Percentiles rank a stretch among this genome's conserved stretches.
These are phyloP conservation scores for Betula pendula DNA, from an alignment of 306 rosid genomes.

Conservation along the genomic window DNA sequence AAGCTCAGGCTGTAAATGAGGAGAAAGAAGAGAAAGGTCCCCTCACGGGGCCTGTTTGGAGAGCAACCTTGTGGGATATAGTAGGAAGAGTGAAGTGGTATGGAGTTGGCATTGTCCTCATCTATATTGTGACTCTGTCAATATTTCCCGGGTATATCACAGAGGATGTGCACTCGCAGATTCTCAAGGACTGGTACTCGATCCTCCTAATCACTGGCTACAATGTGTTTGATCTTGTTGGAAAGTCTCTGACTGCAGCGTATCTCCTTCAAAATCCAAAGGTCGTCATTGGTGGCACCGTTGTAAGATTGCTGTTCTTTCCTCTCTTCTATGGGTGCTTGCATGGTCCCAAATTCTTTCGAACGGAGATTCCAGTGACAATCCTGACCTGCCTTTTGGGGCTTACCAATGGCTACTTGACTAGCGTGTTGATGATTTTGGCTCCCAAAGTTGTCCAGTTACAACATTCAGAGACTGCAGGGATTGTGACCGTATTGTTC, in stretches of 20 bases:
- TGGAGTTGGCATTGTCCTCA: conserved; percentile 61
- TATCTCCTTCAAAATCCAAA: conserved; percentile 62
- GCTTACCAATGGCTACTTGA: conserved; percentile 82
- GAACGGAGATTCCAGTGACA: conserved; percentile 75
- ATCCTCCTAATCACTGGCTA: conserved; percentile 64
- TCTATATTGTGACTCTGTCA: conserved; percentile 75
- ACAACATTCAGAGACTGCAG: conserved; percentile 86
- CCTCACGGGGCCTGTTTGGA: conserved; percentile 48
- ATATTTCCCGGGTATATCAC: conserved; percentile 93
- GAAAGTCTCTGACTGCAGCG: conserved; percentile 67
- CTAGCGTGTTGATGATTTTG: conserved; percentile 80
- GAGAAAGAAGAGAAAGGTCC: conserved; percentile 59
- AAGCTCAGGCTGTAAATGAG: conserved; percentile 50
- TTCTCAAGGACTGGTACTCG: conserved; percentile 84
- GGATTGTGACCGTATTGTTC: conserved; percentile 68
- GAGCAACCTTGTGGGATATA: conserved; percentile 57
- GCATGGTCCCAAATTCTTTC: conserved; percentile 78
- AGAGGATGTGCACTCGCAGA: conserved; percentile 82
- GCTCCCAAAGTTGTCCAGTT: conserved; percentile 73
- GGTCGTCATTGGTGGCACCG: conserved; percentile 59
- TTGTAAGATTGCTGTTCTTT: conserved; percentile 63
- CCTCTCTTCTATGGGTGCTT: conserved; percentile 85
- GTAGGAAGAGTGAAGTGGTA: conserved; percentile 76
- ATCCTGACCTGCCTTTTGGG: conserved; percentile 76
- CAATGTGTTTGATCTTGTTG: conserved; percentile 88